phyloP scores from a whole-genome alignment of 768 basidiomycete species.

The Trametes elegans region DNA sequence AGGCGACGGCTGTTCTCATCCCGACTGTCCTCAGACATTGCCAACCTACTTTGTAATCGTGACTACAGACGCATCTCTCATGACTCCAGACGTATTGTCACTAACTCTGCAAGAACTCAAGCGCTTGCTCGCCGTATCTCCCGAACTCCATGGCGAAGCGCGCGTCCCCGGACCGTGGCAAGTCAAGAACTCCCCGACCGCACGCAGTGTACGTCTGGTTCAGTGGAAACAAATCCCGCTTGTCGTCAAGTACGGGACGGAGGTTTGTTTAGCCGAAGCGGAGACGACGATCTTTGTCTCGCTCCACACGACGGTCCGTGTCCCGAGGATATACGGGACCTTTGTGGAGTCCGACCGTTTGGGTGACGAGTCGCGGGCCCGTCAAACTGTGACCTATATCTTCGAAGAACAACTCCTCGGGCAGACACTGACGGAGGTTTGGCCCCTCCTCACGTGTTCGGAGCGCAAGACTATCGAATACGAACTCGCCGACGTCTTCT shows the following conservation, averaged over 20 bases:
- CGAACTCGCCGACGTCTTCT: background rate
- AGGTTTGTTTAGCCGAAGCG: background rate
- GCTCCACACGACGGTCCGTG: background rate
- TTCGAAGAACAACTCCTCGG: background rate
- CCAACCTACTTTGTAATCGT: background rate
- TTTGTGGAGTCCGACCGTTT: background rate
- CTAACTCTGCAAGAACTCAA: background rate
- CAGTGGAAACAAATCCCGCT: background rate
- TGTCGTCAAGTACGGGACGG: background rate
- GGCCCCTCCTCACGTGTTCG: background rate
- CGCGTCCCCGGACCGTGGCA: background rate
- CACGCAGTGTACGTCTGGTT: background rate
- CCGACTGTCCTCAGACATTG: too few relatives aligned
- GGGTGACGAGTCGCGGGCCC: background rate
- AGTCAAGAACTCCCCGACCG: background rate
- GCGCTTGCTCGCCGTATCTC: background rate
- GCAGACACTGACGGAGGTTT: background rate
- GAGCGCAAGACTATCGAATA: background rate
- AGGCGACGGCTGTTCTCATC: too few relatives aligned
- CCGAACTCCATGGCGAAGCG: background rate
- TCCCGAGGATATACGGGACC: background rate
- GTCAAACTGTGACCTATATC: background rate
- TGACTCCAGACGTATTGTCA: background rate
- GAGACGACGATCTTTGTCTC: background rate
- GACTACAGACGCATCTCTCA: background rate